These are phyloP conservation scores for Rhizopus delemar DNA, from an alignment of 371 early-diverging fungal species.

Conservation along the genomic window DNA sequence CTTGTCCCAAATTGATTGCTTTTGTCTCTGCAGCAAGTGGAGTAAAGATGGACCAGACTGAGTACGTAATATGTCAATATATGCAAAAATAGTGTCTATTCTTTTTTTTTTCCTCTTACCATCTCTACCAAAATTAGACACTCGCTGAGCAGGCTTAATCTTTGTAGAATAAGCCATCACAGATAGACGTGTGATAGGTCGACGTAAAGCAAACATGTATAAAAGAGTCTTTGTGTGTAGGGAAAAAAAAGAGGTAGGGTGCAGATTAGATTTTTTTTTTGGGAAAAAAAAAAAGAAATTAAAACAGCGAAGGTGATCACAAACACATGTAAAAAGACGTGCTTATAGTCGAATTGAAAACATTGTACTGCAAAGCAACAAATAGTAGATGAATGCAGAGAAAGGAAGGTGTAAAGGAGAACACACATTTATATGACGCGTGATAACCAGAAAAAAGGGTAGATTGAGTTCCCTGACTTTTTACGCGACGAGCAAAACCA, in stretches of 20 bases:
- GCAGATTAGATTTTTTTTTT: not conserved
- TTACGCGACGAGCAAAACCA: too few relatives aligned
- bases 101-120: constrained; percentile 21
- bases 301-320: not conserved
- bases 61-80: not conserved
- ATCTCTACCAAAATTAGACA: constrained; percentile 47
- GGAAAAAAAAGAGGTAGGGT: not conserved
- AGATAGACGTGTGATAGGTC: not conserved
- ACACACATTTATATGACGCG: too few relatives aligned
- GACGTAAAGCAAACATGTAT: not conserved
- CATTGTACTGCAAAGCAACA: not conserved
- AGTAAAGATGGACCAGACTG: constrained; percentile 93
- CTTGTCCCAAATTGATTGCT: constrained; percentile 95
- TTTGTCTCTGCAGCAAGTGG: constrained; percentile 79
- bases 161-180: constrained; percentile 3
- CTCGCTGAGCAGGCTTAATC: constrained; percentile 38
- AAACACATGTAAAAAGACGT: not conserved
- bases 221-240: not conserved
- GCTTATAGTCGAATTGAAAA: not conserved
- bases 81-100: not conserved
- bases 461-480: too few relatives aligned
- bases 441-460: too few relatives aligned
- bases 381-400: too few relatives aligned
- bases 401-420: too few relatives aligned
- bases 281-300: constrained; percentile 6